A percentile compares a stretch with the other conserved stretches of the same genome.
Evolutionary conservation across 257 asterid genomes (phyloP).

Genomic region (Solanum pimpinellifolium): DNA sequence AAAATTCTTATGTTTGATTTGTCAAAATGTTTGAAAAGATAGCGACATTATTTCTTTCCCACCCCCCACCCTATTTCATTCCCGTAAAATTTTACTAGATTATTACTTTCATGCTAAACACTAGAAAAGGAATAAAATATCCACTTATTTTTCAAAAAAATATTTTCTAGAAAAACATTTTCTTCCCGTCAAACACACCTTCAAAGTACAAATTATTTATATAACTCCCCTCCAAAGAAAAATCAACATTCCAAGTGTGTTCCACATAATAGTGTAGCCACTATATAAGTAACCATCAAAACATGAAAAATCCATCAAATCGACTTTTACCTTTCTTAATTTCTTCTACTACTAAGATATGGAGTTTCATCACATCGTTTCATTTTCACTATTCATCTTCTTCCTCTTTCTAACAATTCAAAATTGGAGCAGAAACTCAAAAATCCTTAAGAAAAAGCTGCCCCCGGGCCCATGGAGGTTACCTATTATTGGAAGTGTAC

Average conservation of each 20-base stretch:
- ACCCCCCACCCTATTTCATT: neutral
- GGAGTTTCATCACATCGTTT: neutral
- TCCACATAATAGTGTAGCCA: neutral
- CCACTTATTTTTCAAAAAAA: accelerated
- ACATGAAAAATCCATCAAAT: neutral
- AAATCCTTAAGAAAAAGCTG: neutral
- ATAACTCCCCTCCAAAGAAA: neutral
- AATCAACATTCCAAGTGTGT: neutral
- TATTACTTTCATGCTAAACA: neutral
- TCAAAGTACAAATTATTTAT: neutral
- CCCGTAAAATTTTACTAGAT: neutral
- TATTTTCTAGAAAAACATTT: neutral
- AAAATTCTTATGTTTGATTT: too few species aligned
- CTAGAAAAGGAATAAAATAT: neutral
- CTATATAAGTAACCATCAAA: neutral
- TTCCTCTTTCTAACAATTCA: neutral
- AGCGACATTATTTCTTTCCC: neutral
- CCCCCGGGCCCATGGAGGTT: neutral
- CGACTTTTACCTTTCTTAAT: neutral
- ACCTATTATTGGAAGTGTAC: conserved; percentile 15
- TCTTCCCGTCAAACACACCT: neutral
- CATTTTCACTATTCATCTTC: neutral
- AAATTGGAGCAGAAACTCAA: neutral
- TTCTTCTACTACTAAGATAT: neutral
- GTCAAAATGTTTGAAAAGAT: too few species aligned